Evolutionary conservation across 1,139 yeast genomes (phyloP), one percentile per base, ranked within the genome.

Genomic region (Candida sp.): DNA sequence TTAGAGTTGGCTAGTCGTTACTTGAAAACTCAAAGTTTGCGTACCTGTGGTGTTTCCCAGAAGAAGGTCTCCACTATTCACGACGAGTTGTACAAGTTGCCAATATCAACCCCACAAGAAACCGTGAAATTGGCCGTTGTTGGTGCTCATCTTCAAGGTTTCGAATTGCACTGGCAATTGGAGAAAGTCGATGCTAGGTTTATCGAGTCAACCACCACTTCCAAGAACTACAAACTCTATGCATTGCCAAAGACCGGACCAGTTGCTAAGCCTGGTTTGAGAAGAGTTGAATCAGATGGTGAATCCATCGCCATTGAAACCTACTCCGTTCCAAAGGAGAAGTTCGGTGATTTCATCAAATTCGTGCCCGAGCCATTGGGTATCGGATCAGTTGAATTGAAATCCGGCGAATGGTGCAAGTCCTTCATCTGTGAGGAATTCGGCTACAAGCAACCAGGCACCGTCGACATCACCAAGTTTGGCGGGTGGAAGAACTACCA

Each of bases 361-460:
- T 85, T 88, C 88, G 96, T 94, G 35, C 98, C 98, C 9, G 90
- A 88, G 60, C 99, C 99, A 31, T 78, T 94, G 54, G 99, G 97
- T 42, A 92, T 94, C 63, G 99, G 99, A 9, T 84, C 93, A 12
- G 94, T 90, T 42, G 96, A 92, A 69, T 80, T 91, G 46, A 85
- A 77, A 49, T 76, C 83, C 53, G 98, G 98, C 32, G 81, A 84
- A 58, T 85, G 90, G 86, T 91, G 91, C 52, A 91, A 92, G 66
- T 93, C 98, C 0, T 94, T 94, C 62, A 90, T 93, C 57, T 93
- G 98, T 72, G 99, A 93, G 70, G 97, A 92, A 63, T 67, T 77
- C 55, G 98, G 97, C 8, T 90, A 92, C 69, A 77, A 75, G 9
- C 78, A 80, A 49, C 77, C 82, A 39, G 94, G 94, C 5, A 81